A percentile compares a stretch with the other conserved stretches of the same genome.
Evolutionary conservation across 2,329 filamentous ascomycete genomes (phyloP).

Genomic region (Fusarium brevicatenulatum): DNA sequence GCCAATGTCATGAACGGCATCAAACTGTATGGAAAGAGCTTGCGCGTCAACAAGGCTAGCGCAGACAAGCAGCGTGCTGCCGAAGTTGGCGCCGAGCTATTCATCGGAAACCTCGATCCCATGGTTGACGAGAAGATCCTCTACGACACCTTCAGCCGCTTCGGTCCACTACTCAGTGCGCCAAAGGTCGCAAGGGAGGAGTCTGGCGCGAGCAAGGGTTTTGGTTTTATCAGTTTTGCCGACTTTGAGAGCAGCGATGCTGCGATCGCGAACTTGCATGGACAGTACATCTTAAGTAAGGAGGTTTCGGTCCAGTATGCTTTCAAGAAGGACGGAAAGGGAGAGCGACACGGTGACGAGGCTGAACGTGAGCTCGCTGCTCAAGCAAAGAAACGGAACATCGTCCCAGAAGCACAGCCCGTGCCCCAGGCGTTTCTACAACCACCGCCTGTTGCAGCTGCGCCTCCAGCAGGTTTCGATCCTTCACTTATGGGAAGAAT

Average conservation of each 20-base stretch:
- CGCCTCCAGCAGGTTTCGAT: constrained; percentile 50
- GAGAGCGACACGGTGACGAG: constrained; percentile 92
- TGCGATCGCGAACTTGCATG: constrained; percentile 91
- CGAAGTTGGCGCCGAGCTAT: constrained; percentile 95
- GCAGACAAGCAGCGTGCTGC: constrained; percentile 95
- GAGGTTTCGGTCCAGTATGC: constrained; percentile 97
- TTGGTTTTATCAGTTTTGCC: constrained; percentile 93
- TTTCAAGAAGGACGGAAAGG: constrained; percentile 99
- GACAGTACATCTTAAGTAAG: constrained; percentile 97
- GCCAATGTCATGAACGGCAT: constrained; percentile 97
- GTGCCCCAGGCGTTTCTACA: constrained; percentile 77
- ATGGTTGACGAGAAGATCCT: constrained; percentile 96
- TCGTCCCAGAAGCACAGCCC: constrained; percentile 81
- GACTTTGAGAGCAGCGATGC: constrained; percentile 95
- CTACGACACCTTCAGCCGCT: constrained; percentile 92
- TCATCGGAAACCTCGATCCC: constrained; percentile 93
- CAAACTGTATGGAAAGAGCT: constrained; percentile 90
- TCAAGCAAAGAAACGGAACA: constrained; percentile 93
- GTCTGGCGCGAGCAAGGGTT: constrained; percentile 88
- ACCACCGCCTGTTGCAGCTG: constrained; percentile 41
- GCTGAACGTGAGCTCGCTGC: constrained; percentile 92
- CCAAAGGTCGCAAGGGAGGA: constrained; percentile 96
- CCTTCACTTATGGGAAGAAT: constrained; percentile 47
- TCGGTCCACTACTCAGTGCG: constrained; percentile 83
- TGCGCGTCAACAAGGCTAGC: constrained; percentile 91